phyloP scores from a whole-genome alignment of 345 rosid species.

The Acer saccharum region DNA sequence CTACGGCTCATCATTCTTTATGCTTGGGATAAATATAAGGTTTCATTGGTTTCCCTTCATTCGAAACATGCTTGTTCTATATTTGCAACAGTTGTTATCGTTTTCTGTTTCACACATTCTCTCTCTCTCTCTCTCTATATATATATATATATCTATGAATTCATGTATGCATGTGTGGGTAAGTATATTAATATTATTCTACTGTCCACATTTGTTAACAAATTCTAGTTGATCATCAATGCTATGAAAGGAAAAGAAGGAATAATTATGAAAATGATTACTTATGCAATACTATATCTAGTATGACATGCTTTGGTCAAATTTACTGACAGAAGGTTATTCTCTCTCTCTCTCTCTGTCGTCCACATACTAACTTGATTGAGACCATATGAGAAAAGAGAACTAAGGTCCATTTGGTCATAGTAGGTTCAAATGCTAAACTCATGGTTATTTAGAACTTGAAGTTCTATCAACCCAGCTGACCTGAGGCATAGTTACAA shows the following conservation, averaged over 20 bases:
- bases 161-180: neutral
- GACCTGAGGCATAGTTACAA: neutral
- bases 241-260: neutral
- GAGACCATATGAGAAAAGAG: neutral
- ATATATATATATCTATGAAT: neutral
- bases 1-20: conserved; percentile 83
- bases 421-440: neutral
- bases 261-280: neutral
- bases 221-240: neutral
- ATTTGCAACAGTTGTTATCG: neutral
- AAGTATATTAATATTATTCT: neutral
- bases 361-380: neutral
- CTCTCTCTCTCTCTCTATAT: neutral
- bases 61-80: neutral
- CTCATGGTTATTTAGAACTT: neutral
- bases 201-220: neutral
- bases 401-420: neutral
- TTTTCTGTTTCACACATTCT: neutral
- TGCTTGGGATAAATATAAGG: conserved; percentile 94
- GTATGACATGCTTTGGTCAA: neutral
- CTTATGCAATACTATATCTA: neutral
- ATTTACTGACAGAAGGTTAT: neutral
- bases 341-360: neutral
- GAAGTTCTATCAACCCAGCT: neutral
- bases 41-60: conserved; percentile 24